These are phyloP conservation scores for Termitomyces eurrhizus DNA, from an alignment of 768 basidiomycete species.

Conservation along the genomic window DNA sequence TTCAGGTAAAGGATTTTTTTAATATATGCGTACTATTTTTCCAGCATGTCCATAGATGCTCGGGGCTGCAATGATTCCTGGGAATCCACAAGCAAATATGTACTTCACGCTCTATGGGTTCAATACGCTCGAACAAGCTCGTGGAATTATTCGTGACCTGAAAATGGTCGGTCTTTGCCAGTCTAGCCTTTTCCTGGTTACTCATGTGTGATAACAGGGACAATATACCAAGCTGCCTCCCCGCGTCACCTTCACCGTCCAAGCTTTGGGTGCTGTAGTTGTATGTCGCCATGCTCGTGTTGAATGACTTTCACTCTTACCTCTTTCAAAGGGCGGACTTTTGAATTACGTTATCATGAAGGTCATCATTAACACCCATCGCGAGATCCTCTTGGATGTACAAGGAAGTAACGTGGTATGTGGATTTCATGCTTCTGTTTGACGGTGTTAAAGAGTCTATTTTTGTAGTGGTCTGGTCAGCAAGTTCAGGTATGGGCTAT, in stretches of 20 bases:
- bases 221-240: constrained; percentile 55
- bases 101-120: constrained; percentile 33
- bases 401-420: constrained; percentile 18
- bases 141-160: constrained; percentile 25
- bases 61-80: constrained; percentile 40
- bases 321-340: constrained; percentile 34
- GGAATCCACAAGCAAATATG: constrained; percentile 38
- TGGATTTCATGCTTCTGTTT: too few species aligned
- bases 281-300: constrained; percentile 20
- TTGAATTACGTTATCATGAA: constrained; percentile 52
- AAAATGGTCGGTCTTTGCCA: constrained; percentile 22
- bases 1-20: constrained; percentile 48
- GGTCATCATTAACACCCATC: constrained; percentile 20
- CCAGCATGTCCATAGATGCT: constrained; percentile 30
- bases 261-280: constrained; percentile 49
- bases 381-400: constrained; percentile 1
- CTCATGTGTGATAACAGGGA: constrained; percentile 11
- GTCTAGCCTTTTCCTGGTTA: not conserved
- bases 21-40: constrained; percentile 43
- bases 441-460: too few species aligned
- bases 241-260: constrained; percentile 51
- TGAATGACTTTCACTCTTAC: not conserved
- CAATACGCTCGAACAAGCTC: constrained; percentile 26
- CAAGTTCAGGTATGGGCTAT: constrained; percentile 24
- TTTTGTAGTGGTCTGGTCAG: constrained; percentile 43